Conservation (phyloP, 306 rosid genomes). For the Lathyrus aphaca region DNA sequence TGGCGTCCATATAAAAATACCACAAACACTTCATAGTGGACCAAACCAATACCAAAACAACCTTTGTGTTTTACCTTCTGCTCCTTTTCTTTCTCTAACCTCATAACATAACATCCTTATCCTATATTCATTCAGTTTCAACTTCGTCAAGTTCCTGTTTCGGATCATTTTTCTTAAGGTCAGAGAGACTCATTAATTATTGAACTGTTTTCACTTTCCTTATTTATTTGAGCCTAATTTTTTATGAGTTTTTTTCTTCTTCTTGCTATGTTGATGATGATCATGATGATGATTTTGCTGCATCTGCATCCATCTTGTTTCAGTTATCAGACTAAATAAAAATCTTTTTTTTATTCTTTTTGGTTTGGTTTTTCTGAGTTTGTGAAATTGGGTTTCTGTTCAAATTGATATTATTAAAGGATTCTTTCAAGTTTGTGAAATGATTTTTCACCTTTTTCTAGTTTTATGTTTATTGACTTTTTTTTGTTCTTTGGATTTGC, state of each 20-base stretch:
- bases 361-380: slow-evolving; percentile 10
- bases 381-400: slow-evolving; percentile 27
- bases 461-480: slow-evolving; percentile 9
- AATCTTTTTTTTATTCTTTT: neutral
- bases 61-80: slow-evolving; percentile 20
- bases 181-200: slow-evolving; percentile 29
- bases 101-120: slow-evolving; percentile 28
- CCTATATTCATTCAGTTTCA: slow-evolving; percentile 30
- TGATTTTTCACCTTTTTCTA: slow-evolving; percentile 19
- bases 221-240: neutral
- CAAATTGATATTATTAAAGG: neutral
- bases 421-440: neutral
- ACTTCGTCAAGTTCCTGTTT: slow-evolving; percentile 33
- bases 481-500: slow-evolving; percentile 10
- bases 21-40: slow-evolving; percentile 14
- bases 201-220: slow-evolving; percentile 18
- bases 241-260: neutral
- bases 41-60: slow-evolving; percentile 28
- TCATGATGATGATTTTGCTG: slow-evolving; percentile 21
- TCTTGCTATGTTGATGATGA: neutral
- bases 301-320: slow-evolving; percentile 4
- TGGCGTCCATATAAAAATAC: slow-evolving; percentile 36
- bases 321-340: slow-evolving; percentile 14
- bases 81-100: slow-evolving; percentile 20
- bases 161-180: slow-evolving; percentile 34